A percentile compares a stretch with the other conserved stretches of the same genome.
phyloP scores from a whole-genome alignment of 2,329 filamentous ascomycete species.

The Coleophoma eucalyptorum region DNA sequence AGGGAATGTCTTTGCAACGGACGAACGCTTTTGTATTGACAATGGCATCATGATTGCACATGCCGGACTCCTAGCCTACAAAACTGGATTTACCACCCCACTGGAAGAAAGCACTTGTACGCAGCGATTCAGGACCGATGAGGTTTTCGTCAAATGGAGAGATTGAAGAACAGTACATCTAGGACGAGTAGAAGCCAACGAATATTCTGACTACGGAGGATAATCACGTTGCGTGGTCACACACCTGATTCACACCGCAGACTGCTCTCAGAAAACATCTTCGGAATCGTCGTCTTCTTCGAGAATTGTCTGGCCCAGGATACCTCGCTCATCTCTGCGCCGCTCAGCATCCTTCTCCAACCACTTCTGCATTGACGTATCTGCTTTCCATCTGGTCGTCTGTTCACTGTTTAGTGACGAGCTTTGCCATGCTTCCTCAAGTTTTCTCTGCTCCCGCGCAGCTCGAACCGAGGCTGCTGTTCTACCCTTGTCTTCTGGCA shows the following conservation, averaged over 20 bases:
- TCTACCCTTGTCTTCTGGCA: conserved; percentile 11
- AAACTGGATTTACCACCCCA: conserved; percentile 73
- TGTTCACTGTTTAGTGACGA: conserved; percentile 8
- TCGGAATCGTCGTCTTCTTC: conserved; percentile 66
- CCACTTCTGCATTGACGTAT: conserved; percentile 18
- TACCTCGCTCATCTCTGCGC: conserved; percentile 30
- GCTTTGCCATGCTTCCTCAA: conserved; percentile 18
- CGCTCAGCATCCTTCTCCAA: conserved; percentile 18
- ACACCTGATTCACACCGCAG: too few relatives aligned
- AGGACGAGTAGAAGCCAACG: too few relatives aligned
- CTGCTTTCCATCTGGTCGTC: conserved; percentile 5
- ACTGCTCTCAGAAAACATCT: conserved; percentile 17
- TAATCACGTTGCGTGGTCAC: too few relatives aligned
- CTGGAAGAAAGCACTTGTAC: conserved; percentile 82
- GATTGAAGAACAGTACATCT: conserved; percentile 33
- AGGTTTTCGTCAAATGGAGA: conserved; percentile 77
- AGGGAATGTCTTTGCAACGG: conserved; percentile 88
- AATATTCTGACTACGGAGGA: too few relatives aligned
- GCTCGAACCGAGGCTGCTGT: conserved; percentile 19
- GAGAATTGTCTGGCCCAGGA: conserved; percentile 65
- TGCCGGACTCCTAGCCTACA: conserved; percentile 81
- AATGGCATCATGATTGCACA: conserved; percentile 99
- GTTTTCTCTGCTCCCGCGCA: conserved; percentile 18
- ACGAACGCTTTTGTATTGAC: conserved; percentile 97
- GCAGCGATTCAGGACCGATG: conserved; percentile 78